phyloP scores from a whole-genome alignment of 129 eudicot genomes.

The Saussurea involucrata region DNA sequence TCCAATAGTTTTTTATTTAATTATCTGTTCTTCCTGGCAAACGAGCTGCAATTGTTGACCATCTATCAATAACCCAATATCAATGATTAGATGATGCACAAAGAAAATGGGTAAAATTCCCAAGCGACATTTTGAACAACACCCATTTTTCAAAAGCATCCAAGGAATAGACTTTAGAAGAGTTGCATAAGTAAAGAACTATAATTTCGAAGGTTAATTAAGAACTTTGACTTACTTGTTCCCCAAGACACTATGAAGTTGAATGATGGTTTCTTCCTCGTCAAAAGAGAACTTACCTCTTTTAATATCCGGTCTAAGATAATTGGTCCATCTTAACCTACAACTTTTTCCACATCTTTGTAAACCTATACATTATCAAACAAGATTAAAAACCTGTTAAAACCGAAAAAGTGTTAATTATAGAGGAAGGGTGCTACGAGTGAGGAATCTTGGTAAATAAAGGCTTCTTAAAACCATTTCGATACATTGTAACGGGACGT shows the following conservation, averaged over 20 bases:
- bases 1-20: conserved; percentile 74
- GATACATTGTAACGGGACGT: neutral
- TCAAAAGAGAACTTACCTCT: conserved; percentile 21
- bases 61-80: conserved; percentile 26
- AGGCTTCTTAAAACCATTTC: neutral
- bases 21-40: conserved; percentile 75
- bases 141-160: neutral
- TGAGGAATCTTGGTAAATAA: neutral
- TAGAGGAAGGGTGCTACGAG: neutral
- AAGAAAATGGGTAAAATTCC: neutral
- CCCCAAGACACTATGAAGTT: conserved; percentile 24
- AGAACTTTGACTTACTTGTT: conserved; percentile 25
- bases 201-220: neutral
- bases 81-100: neutral
- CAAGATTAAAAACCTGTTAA: neutral
- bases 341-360: conserved; percentile 13
- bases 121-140: neutral
- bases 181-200: neutral
- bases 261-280: conserved; percentile 26
- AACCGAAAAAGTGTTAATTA: neutral
- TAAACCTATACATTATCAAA: conserved; percentile 4
- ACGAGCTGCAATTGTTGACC: conserved; percentile 67
- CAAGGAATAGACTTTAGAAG: neutral
- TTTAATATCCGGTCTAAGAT: conserved; percentile 7
- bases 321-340: conserved; percentile 6